Conservation (phyloP, 805 yeast genomes). For the Cyberlindnera saturnus region DNA sequence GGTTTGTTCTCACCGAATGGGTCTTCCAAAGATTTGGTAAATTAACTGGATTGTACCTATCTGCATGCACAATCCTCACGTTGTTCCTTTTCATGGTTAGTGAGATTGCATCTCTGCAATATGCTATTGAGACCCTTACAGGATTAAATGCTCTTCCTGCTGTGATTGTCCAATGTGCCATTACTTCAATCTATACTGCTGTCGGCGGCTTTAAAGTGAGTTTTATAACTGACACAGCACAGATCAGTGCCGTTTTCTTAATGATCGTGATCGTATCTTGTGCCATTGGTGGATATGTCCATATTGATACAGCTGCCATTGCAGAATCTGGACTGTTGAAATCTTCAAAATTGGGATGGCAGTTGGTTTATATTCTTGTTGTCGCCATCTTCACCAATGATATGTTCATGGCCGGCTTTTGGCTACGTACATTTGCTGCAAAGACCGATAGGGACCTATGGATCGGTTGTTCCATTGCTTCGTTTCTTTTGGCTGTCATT, state of each 20-base stretch:
- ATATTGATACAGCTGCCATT: slow-evolving; percentile 52
- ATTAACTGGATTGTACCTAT: slow-evolving; percentile 64
- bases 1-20: slow-evolving; percentile 93
- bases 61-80: slow-evolving; percentile 78
- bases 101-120: slow-evolving; percentile 75
- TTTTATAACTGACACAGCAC: slow-evolving; percentile 80
- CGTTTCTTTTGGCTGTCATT: slow-evolving; percentile 55
- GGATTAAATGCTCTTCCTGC: slow-evolving; percentile 75
- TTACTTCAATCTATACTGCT: slow-evolving; percentile 81
- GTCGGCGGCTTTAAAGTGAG: slow-evolving; percentile 88
- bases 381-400: slow-evolving; percentile 89
- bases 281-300: slow-evolving; percentile 71
- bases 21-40: slow-evolving; percentile 77
- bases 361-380: slow-evolving; percentile 73
- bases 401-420: slow-evolving; percentile 84
- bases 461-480: slow-evolving; percentile 73
- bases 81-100: slow-evolving; percentile 83
- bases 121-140: slow-evolving; percentile 72
- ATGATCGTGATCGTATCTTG: slow-evolving; percentile 64
- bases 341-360: slow-evolving; percentile 79
- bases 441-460: slow-evolving; percentile 66
- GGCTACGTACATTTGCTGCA: slow-evolving; percentile 93
- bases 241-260: slow-evolving; percentile 66
- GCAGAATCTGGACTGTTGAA: slow-evolving; percentile 61
- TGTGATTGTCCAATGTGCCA: slow-evolving; percentile 77